A percentile compares a stretch with the other conserved stretches of the same genome.
These are phyloP conservation scores for Penicillium riverlandense DNA, from an alignment of 495 filamentous ascomycete species.

Conservation along the genomic window DNA sequence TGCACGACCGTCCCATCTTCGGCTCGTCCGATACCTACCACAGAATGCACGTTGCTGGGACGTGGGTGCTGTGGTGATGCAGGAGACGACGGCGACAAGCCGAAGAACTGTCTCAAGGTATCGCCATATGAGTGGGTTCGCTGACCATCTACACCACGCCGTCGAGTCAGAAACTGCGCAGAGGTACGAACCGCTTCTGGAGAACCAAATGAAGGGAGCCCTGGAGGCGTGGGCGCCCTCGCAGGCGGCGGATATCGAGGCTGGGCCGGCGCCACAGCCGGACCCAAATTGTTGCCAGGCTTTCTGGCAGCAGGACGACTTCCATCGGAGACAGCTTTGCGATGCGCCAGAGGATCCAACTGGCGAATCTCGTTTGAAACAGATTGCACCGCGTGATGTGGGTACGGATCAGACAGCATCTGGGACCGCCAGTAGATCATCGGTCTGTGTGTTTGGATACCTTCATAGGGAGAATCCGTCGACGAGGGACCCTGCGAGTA, in stretches of 20 bases:
- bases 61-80: neutral
- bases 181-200: slow-evolving; percentile 33
- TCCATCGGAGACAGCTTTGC: slow-evolving; percentile 16
- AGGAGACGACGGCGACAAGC: slow-evolving; percentile 6
- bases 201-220: slow-evolving; percentile 40
- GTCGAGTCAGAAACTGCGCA: slow-evolving; percentile 14
- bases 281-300: slow-evolving; percentile 14
- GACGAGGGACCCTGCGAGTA: slow-evolving; percentile 4
- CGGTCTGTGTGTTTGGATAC: slow-evolving; percentile 1
- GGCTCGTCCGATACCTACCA: slow-evolving; percentile 21
- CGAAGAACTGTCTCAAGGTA: slow-evolving; percentile 22
- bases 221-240: slow-evolving; percentile 38
- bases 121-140: slow-evolving; percentile 13
- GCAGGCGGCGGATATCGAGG: slow-evolving; percentile 34
- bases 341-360: slow-evolving; percentile 5
- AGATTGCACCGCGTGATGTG: slow-evolving; percentile 1
- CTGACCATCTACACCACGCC: neutral
- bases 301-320: slow-evolving; percentile 10
- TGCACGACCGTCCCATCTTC: slow-evolving; percentile 31
- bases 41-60: neutral
- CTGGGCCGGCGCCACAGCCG: slow-evolving; percentile 20
- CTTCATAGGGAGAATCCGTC: neutral
- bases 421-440: slow-evolving; percentile 8
- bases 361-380: neutral
- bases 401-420: slow-evolving; percentile 11